Base-by-base conservation (phyloP, 345 rosid species). In the Anacardium occidentale region DNA sequence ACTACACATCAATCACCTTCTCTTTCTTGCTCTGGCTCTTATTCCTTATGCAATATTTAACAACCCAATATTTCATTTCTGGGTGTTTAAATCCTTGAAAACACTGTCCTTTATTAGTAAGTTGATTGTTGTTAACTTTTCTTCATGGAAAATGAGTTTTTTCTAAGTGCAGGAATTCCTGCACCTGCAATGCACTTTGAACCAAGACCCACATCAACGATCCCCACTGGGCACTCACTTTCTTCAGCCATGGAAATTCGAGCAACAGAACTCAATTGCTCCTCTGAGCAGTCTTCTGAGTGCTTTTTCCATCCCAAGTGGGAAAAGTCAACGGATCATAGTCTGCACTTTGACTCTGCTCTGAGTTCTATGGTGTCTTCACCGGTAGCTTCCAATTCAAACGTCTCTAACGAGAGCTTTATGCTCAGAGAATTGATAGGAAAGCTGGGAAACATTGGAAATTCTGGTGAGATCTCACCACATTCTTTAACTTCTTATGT, bases 331-430 rank as follows among this genome's bases (percentile, higher is more conserved):
- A 78, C 84, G 80, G 86, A 85, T 62, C 89, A 81, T 60, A 66
- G 78, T 53, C 69, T 79, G 62, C 78, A 79, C n/a, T 87, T 88
- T 56, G 93, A 87, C 45, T 89, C 97, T 0, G 87, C 93, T 11
- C 68, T 85, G 57, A 88, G 89, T 81, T 88, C 98, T n/a, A 83
- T 86, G 75, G 95, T 85, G 50, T 89, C 97, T n/a, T 87, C 97
- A 0, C 96, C 93, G 5, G 85, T 83, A 1, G 93, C 90, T 3
- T 85, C 92, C 17, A 79, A 77, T 62, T 85, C 89, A 32, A 83
- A 81, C 80, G 45, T 84, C 5, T 79, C 92, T 75, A 76, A 66
- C 17, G 94, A 87, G 9, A 77, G 85, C 71, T 72, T 82, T 53
- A 63, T 85, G 42, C 78, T 85, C 79, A 79, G 90, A 77, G 97